Evolutionary conservation across 768 basidiomycete genomes (phyloP).

Genomic region (Serendipita indica): DNA sequence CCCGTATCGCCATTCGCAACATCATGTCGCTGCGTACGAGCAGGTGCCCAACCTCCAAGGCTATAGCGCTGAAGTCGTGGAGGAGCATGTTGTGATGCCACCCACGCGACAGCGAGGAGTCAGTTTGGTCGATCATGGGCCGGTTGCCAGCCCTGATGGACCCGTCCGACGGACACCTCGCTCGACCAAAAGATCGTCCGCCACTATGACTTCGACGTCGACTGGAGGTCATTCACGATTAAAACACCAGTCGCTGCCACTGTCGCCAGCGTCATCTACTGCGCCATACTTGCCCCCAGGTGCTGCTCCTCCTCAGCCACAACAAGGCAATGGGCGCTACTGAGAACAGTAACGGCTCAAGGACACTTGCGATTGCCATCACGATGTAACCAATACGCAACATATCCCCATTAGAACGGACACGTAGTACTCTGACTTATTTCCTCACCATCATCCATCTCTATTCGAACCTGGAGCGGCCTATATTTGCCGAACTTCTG

Average conservation of each 20-base stretch:
- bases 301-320: constrained; percentile 47
- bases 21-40: constrained; percentile 26
- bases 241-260: constrained; percentile 38
- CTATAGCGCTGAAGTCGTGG: constrained; percentile 25
- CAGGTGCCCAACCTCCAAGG: constrained; percentile 21
- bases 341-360: constrained; percentile 10
- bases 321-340: constrained; percentile 10
- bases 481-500: too few species aligned
- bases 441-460: too few species aligned
- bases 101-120: constrained; percentile 39
- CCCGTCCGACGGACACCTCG: constrained; percentile 67
- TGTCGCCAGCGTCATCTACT: constrained; percentile 25
- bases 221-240: constrained; percentile 18
- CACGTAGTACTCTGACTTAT: too few species aligned
- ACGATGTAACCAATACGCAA: constrained; percentile 2
- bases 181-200: constrained; percentile 36
- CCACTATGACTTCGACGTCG: constrained; percentile 27
- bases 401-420: too few species aligned
- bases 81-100: constrained; percentile 9
- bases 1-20: constrained; percentile 42
- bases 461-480: too few species aligned
- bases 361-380: too few species aligned
- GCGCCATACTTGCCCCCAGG: constrained; percentile 47
- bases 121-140: constrained; percentile 67
- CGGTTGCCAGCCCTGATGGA: constrained; percentile 61